A percentile compares a stretch with the other conserved stretches of the same genome.
Evolutionary conservation across 352 stramenopile genomes (phyloP).

Genomic region (Globisporangium cederbergense): DNA sequence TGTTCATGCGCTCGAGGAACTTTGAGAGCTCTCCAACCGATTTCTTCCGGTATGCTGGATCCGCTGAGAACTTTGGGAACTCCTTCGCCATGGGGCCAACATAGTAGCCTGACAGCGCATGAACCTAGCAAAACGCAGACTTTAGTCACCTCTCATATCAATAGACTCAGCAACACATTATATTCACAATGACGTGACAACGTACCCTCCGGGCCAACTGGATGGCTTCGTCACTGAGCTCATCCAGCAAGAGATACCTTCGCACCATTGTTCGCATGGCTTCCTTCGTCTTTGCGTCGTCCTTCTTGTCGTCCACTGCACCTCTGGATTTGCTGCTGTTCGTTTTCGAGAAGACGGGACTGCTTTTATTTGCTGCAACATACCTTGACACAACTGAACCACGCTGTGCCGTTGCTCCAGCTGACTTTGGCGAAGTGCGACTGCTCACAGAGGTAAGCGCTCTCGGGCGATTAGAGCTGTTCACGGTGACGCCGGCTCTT

Average conservation of each 20-base stretch:
- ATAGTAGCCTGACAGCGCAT: constrained; percentile 39
- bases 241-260: constrained; percentile 39
- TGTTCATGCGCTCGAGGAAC: constrained; percentile 51
- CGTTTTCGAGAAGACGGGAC: background rate
- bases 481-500: background rate
- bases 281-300: constrained; percentile 5
- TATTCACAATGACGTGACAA: background rate
- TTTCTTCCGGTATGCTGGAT: constrained; percentile 45
- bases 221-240: constrained; percentile 37
- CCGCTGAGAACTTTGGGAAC: constrained; percentile 31
- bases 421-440: background rate
- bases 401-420: background rate
- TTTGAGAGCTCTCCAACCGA: constrained; percentile 28
- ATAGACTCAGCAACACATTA: too few relatives aligned
- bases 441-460: background rate
- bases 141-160: too few relatives aligned
- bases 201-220: constrained; percentile 29
- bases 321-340: background rate
- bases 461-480: background rate
- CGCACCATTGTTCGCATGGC: constrained; percentile 32
- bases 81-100: constrained; percentile 35
- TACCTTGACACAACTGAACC: constrained; percentile 10
- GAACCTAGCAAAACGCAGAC: constrained; percentile 21
- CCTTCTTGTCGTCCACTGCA: background rate
- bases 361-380: background rate